These are phyloP conservation scores for Cubamyces sp. DNA, from an alignment of 768 basidiomycete species.

Conservation along the genomic window DNA sequence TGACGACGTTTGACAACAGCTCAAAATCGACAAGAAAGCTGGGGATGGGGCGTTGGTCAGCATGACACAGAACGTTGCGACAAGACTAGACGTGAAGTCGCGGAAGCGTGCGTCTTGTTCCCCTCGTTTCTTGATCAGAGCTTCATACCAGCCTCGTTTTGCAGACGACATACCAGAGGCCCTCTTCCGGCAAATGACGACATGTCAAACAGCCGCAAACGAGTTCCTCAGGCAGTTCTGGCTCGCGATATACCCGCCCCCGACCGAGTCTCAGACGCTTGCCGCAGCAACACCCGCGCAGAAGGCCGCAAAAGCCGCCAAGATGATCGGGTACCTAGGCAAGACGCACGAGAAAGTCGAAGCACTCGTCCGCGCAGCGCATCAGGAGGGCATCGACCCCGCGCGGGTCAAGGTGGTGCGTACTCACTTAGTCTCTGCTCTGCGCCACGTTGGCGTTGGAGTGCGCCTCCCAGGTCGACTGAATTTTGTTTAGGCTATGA, in stretches of 20 bases:
- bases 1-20: slow-evolving; percentile 39
- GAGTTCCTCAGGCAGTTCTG: slow-evolving; percentile 98
- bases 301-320: slow-evolving; percentile 75
- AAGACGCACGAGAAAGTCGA: slow-evolving; percentile 84
- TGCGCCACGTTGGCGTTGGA: not conserved
- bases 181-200: slow-evolving; percentile 81
- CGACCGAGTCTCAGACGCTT: slow-evolving; percentile 56
- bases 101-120: slow-evolving; percentile 58
- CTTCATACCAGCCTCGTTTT: not conserved
- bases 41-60: slow-evolving; percentile 67
- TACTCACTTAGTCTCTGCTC: slow-evolving; percentile 8
- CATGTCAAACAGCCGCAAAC: slow-evolving; percentile 90
- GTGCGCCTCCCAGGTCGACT: not conserved
- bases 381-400: slow-evolving; percentile 64
- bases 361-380: slow-evolving; percentile 68
- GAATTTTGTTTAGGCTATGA: slow-evolving; percentile 61
- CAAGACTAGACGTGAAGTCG: slow-evolving; percentile 66
- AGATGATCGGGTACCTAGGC: slow-evolving; percentile 84
- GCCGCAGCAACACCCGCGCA: slow-evolving; percentile 63
- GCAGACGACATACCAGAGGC: slow-evolving; percentile 80
- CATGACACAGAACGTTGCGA: slow-evolving; percentile 83
- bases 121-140: not conserved
- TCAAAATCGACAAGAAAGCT: slow-evolving; percentile 69
- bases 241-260: slow-evolving; percentile 81
- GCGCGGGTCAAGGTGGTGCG: slow-evolving; percentile 66